Evolutionary conservation across 331 rosid genomes (phyloP), one percentile per base, ranked within the genome.

Genomic region (Telfairia occidentalis): DNA sequence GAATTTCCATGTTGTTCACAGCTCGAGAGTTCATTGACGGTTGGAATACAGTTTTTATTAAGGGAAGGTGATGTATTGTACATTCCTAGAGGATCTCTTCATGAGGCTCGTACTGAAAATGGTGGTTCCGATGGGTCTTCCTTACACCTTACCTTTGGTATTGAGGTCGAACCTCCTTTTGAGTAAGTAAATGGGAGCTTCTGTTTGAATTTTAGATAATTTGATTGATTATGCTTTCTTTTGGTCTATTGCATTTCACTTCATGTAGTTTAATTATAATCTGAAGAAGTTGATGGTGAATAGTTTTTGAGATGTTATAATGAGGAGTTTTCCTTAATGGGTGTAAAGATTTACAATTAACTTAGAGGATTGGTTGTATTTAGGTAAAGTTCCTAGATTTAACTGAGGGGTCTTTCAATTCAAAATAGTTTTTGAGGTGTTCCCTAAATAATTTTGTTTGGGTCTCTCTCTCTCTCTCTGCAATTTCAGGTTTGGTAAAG

Each of bases 11-110:
- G 73, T 74, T 82, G 76, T 81, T 80, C 81, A 65, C 86, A 83
- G 70, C 57, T 74, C 81, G 89, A 92, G 52, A 77, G 57, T 77
- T 45, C 82, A 32, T 52, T 60, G 77, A 77, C 83, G 58, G 86
- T 67, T 35, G 79, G 82, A 71, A 80, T 76, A 49, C 84, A 81
- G 48, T 84, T 84, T 80, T 83, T 80, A 50, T 87, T 92, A 74
- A 78, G 63, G 60, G 91, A 87, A 85, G 95, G 96, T 72, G 96
- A 92, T 77, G 79, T 90, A 26, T 75, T 92, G 73, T 92, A 92
- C 82, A 88, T 92, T 81, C 97, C 97, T 26, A 88, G 97, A 83
- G 96, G 97, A 76, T 84, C 82, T 82, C 94, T 87, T 80, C 97
- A 90, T 12, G 96, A 92, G 83, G 96, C 97, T 38, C 57, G 61